phyloP scores from a whole-genome alignment of 2,329 filamentous ascomycete species.

The Fusarium sublunatum region DNA sequence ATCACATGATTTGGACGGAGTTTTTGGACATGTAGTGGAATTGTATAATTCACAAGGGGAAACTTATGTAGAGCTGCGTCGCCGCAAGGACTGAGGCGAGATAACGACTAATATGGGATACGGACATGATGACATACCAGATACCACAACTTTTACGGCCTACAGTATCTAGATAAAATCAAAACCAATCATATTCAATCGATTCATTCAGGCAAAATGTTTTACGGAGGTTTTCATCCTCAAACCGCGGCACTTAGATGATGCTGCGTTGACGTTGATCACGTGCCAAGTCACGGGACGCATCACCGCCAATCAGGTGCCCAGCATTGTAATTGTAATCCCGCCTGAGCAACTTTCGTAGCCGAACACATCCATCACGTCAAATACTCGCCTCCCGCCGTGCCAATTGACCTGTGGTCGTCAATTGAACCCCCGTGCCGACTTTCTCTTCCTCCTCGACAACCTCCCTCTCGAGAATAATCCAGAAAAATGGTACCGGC shows the following conservation, averaged over 20 bases:
- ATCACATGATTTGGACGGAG: conserved; percentile 21
- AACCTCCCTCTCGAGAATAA: conserved; percentile 19
- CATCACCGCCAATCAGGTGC: conserved; percentile 50
- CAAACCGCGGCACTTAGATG: background rate
- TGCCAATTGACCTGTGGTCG: conserved; percentile 44
- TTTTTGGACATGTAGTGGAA: conserved; percentile 24
- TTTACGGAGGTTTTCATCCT: conserved; percentile 1
- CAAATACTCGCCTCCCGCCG: conserved; percentile 46
- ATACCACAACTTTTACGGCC: conserved; percentile 4
- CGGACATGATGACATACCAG: conserved; percentile 25
- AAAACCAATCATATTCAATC: background rate
- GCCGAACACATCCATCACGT: conserved; percentile 47
- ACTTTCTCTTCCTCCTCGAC: conserved; percentile 21
- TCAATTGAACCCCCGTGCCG: conserved; percentile 43
- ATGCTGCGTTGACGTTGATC: conserved; percentile 20
- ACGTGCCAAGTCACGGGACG: conserved; percentile 49
- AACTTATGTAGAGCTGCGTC: conserved; percentile 27
- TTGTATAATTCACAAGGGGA: conserved; percentile 10
- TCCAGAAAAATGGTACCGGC: conserved; percentile 49
- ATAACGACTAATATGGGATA: conserved; percentile 31
- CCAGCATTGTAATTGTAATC: conserved; percentile 59
- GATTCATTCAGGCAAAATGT: background rate
- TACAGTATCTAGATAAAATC: background rate
- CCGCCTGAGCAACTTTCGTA: conserved; percentile 50
- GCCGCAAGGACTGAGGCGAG: conserved; percentile 34